Conservation (phyloP, 2,329 filamentous ascomycete species). For the Diaporthe sp. region DNA sequence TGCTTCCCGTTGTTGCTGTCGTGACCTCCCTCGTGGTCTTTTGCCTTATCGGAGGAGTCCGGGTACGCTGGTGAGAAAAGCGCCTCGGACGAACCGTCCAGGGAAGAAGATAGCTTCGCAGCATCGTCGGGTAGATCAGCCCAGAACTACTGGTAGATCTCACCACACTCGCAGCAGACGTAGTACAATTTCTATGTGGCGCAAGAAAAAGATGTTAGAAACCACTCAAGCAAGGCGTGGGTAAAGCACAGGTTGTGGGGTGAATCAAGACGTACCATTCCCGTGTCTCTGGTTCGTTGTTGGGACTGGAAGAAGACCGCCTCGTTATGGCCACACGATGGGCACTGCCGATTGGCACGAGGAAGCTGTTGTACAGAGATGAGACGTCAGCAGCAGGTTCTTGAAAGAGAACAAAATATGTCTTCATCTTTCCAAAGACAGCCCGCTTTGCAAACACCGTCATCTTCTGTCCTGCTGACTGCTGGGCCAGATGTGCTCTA, state of each 20-base stretch:
- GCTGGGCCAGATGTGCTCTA: constrained; percentile 37
- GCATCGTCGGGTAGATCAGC: not conserved
- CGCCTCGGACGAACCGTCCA: not conserved
- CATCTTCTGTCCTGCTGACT: constrained; percentile 22
- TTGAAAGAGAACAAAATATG: constrained; percentile 46
- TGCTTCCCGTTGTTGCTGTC: constrained; percentile 1
- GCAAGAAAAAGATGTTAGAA: not conserved
- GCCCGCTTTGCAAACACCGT: constrained; percentile 34
- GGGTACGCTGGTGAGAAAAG: not conserved
- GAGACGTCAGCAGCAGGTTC: constrained; percentile 57
- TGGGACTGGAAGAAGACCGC: constrained; percentile 99
- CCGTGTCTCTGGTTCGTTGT: constrained; percentile 95
- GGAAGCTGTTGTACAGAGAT: constrained; percentile 78
- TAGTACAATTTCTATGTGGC: constrained; percentile 85
- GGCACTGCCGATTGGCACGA: constrained; percentile 87
- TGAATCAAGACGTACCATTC: constrained; percentile 81
- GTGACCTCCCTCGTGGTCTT: not conserved
- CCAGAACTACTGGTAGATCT: constrained; percentile 76
- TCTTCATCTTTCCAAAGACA: constrained; percentile 36
- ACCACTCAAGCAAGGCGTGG: not conserved
- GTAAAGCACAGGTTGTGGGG: not conserved
- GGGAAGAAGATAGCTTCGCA: constrained; percentile 1
- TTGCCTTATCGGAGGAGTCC: not conserved
- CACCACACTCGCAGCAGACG: constrained; percentile 93
- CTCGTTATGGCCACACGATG: constrained; percentile 86